These are phyloP conservation scores for Phytopythium oedochilum DNA, from an alignment of 352 stramenopile species.

Conservation along the genomic window DNA sequence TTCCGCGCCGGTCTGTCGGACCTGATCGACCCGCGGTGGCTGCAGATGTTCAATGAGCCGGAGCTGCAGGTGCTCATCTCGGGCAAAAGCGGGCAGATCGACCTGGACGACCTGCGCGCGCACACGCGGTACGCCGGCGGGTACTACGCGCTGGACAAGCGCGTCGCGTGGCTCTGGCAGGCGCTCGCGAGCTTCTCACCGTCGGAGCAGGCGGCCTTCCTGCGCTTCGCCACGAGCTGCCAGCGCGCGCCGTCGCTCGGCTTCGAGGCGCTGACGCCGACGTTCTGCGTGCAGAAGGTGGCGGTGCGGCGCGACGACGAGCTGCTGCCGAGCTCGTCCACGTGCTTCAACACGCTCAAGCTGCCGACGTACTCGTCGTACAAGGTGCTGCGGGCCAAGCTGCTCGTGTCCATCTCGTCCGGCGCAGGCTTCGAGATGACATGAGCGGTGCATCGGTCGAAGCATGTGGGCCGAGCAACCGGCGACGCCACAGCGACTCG, in stretches of 20 bases:
- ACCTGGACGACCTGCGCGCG: constrained; percentile 78
- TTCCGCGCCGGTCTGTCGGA: constrained; percentile 92
- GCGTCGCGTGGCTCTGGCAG: constrained; percentile 67
- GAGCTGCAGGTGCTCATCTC: constrained; percentile 96
- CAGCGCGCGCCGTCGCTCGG: constrained; percentile 93
- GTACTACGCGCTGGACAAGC: constrained; percentile 89
- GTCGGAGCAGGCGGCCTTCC: constrained; percentile 85
- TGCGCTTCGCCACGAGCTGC: constrained; percentile 95
- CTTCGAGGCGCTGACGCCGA: constrained; percentile 91
- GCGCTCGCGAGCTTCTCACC: constrained; percentile 65
- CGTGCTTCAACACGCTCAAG: constrained; percentile 98
- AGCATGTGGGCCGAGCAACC: too few relatives aligned
- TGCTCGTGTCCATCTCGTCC: constrained; percentile 92
- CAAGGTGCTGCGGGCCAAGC: constrained; percentile 91
- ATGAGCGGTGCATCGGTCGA: too few relatives aligned
- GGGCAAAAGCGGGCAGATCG: constrained; percentile 49
- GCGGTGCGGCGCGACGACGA: constrained; percentile 67
- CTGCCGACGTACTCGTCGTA: constrained; percentile 95
- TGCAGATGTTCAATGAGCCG: constrained; percentile 95
- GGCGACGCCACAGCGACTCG: too few relatives aligned
- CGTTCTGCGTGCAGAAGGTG: constrained; percentile 91
- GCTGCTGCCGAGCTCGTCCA: constrained; percentile 91
- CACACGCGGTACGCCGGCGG: constrained; percentile 91
- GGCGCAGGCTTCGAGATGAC: constrained; percentile 96
- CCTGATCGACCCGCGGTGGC: constrained; percentile 90